A percentile compares a stretch with the other conserved stretches of the same genome.
phyloP scores from a whole-genome alignment of 2,329 filamentous ascomycete species.

The Cercospora zeae-maydis region DNA sequence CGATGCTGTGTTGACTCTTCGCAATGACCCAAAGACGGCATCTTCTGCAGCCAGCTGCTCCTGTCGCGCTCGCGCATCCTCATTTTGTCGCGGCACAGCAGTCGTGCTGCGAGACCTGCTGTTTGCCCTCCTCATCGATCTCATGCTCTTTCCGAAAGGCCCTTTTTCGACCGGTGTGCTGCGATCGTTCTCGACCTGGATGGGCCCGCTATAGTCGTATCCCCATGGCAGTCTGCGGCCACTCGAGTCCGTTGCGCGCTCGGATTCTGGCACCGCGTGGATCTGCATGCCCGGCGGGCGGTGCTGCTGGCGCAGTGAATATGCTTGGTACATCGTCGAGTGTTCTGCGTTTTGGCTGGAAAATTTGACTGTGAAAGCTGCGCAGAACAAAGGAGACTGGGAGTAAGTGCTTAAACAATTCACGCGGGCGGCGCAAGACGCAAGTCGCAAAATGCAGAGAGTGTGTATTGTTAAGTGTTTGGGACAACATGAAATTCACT shows the following conservation, averaged over 20 bases:
- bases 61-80: constrained; percentile 47
- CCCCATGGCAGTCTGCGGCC: constrained; percentile 61
- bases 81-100: constrained; percentile 57
- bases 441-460: not conserved
- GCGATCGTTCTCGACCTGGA: constrained; percentile 18
- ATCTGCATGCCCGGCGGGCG: constrained; percentile 54
- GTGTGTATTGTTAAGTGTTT: not conserved
- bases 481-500: not conserved
- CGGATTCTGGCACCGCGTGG: constrained; percentile 61
- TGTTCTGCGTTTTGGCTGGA: not conserved
- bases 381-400: not conserved
- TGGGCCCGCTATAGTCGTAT: constrained; percentile 42
- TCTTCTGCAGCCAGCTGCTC: constrained; percentile 48
- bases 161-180: constrained; percentile 56
- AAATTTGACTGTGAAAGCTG: not conserved
- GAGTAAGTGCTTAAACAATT: not conserved
- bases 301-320: constrained; percentile 16
- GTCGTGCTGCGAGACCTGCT: constrained; percentile 44
- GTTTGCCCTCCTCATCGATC: constrained; percentile 7
- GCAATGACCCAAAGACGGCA: constrained; percentile 43
- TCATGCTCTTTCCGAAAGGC: constrained; percentile 55
- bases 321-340: constrained; percentile 12
- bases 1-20: constrained; percentile 29
- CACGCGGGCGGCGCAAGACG: not conserved
- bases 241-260: constrained; percentile 57